A percentile compares a stretch with the other conserved stretches of the same genome.
phyloP scores from a whole-genome alignment of 495 filamentous ascomycete species.

The Penicilliopsis zonata region DNA sequence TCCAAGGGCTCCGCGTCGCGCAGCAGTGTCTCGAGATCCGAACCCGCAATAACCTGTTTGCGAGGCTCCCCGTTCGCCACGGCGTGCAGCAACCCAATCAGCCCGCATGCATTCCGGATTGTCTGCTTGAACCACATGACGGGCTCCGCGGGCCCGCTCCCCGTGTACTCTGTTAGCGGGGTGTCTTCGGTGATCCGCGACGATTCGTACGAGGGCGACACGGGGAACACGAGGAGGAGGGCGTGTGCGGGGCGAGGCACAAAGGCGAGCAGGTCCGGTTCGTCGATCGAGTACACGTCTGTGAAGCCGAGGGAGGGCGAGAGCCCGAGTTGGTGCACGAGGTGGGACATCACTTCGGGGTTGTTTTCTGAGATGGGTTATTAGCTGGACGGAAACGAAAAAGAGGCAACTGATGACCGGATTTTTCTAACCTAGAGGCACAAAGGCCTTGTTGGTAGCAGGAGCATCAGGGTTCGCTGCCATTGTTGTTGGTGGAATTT shows the following conservation, averaged over 20 bases:
- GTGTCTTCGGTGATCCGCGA: conserved; percentile 54
- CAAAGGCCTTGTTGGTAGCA: conserved; percentile 32
- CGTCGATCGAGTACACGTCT: conserved; percentile 75
- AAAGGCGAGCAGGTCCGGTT: conserved; percentile 65
- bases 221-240: conserved; percentile 75
- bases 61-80: conserved; percentile 48
- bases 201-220: conserved; percentile 57
- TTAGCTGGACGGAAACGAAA: conserved; percentile 8
- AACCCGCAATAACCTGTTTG: conserved; percentile 27
- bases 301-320: conserved; percentile 54
- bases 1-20: conserved; percentile 27
- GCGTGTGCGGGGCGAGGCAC: conserved; percentile 75
- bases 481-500: no score
- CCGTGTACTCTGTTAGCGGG: conserved; percentile 35
- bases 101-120: conserved; percentile 77
- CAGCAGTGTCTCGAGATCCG: conserved; percentile 35
- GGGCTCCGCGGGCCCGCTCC: conserved; percentile 40
- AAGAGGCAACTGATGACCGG: conserved; percentile 14
- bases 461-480: conserved; percentile 24
- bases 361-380: conserved; percentile 47
- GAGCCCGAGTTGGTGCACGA: conserved; percentile 67
- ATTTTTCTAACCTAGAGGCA: no score
- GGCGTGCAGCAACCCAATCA: conserved; percentile 71
- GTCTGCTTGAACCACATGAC: conserved; percentile 89
- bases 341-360: conserved; percentile 66